phyloP scores from a whole-genome alignment of 345 rosid genomes.

The Arabis alpina region DNA sequence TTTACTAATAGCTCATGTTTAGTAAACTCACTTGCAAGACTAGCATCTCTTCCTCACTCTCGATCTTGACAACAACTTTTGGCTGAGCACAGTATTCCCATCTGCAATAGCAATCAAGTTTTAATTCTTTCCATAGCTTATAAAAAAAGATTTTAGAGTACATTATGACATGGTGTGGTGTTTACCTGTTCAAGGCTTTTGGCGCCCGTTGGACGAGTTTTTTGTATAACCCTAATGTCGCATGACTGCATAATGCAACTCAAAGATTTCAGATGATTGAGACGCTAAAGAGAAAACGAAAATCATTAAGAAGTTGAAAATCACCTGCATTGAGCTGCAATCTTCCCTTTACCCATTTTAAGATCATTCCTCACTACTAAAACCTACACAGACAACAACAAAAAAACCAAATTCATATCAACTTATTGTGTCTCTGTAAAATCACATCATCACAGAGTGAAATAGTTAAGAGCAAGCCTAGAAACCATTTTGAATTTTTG shows the following conservation, averaged over 20 bases:
- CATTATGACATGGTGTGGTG: neutral
- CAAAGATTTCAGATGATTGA: neutral
- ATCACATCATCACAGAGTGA: neutral
- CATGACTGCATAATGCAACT: slow-evolving; percentile 65
- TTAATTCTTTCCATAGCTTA: neutral
- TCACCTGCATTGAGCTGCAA: slow-evolving; percentile 98
- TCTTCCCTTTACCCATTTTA: slow-evolving; percentile 99
- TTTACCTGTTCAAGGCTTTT: slow-evolving; percentile 78
- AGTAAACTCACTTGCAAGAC: slow-evolving; percentile 73
- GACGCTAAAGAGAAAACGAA: neutral
- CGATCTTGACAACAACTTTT: slow-evolving; percentile 95
- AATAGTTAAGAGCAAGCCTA: neutral
- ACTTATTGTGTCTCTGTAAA: neutral
- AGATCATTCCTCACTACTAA: slow-evolving; percentile 96
- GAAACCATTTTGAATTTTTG: slow-evolving; percentile 89
- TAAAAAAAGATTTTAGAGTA: neutral
- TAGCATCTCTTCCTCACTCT: slow-evolving; percentile 88
- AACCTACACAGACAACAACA: slow-evolving; percentile 54
- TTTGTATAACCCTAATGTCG: slow-evolving; percentile 93
- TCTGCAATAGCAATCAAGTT: slow-evolving; percentile 48
- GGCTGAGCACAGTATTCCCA: slow-evolving; percentile 97
- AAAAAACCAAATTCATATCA: slow-evolving; percentile 20
- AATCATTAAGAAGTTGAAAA: neutral
- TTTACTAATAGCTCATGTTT: neutral
- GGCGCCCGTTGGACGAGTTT: slow-evolving; percentile 81